These are phyloP conservation scores for Phanerochaete carnosa DNA, from an alignment of 768 basidiomycete genomes.

Conservation along the genomic window DNA sequence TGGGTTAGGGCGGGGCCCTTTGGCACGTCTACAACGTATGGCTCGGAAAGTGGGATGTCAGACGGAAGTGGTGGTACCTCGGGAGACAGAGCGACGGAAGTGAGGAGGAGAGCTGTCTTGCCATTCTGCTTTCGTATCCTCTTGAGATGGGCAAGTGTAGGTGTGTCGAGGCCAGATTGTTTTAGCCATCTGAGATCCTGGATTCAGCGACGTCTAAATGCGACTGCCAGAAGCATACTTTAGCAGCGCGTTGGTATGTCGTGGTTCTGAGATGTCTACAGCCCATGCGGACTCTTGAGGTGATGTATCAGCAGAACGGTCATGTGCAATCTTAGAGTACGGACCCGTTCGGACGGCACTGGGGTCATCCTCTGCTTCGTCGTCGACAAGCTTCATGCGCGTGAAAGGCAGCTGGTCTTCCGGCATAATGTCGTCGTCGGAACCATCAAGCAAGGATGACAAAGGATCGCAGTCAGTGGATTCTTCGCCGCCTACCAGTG, in stretches of 20 bases:
- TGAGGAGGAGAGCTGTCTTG: slow-evolving; percentile 54
- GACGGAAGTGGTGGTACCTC: slow-evolving; percentile 48
- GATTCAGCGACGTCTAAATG: neutral
- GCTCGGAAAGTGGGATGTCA: slow-evolving; percentile 42
- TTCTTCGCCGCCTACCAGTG: slow-evolving; percentile 16
- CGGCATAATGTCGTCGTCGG: slow-evolving; percentile 45
- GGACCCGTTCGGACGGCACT: slow-evolving; percentile 55
- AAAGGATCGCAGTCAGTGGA: slow-evolving; percentile 14
- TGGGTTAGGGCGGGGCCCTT: slow-evolving; percentile 62
- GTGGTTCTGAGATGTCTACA: slow-evolving; percentile 65
- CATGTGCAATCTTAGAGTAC: slow-evolving; percentile 13
- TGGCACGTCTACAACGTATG: slow-evolving; percentile 64
- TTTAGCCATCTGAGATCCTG: slow-evolving; percentile 60
- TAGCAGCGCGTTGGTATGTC: slow-evolving; percentile 56
- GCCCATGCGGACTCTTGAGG: slow-evolving; percentile 69
- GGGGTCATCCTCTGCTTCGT: slow-evolving; percentile 58
- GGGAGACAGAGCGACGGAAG: slow-evolving; percentile 24
- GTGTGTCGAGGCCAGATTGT: slow-evolving; percentile 53
- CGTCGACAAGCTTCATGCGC: slow-evolving; percentile 52
- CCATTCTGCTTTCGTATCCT: slow-evolving; percentile 58
- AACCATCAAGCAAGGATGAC: slow-evolving; percentile 27
- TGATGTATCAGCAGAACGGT: slow-evolving; percentile 4
- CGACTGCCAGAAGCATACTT: slow-evolving; percentile 36
- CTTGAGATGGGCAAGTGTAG: slow-evolving; percentile 70
- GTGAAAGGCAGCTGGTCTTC: slow-evolving; percentile 67